Evolutionary conservation across 306 rosid genomes (phyloP).

Genomic region (Quercus robur): DNA sequence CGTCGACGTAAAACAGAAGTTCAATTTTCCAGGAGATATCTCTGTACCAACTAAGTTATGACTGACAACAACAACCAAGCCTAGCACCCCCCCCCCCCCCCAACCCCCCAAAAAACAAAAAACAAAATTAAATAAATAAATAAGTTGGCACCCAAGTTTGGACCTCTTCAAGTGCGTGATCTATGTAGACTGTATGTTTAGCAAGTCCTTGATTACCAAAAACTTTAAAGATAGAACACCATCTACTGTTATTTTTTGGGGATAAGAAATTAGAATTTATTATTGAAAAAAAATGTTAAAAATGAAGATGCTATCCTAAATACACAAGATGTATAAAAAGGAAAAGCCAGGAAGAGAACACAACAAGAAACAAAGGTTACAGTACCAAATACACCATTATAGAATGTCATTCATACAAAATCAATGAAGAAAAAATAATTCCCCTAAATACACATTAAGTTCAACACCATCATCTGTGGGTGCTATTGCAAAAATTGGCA

Average conservation of each 20-base stretch:
- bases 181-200: not conserved
- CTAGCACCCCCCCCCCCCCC: no score
- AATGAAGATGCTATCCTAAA: no score
- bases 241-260: not conserved
- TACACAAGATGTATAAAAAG: no score
- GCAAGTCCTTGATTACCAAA: not conserved
- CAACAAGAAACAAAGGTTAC: not conserved
- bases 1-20: not conserved
- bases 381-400: not conserved
- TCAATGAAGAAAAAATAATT: not conserved
- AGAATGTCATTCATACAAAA: not conserved
- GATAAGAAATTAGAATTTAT: no score
- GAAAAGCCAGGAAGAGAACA: no score
- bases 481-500: not conserved
- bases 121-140: not conserved
- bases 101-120: no score
- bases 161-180: not conserved
- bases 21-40: not conserved
- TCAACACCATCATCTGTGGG: not conserved
- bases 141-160: not conserved
- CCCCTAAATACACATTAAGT: not conserved
- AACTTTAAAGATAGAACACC: not conserved
- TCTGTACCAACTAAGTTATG: not conserved
- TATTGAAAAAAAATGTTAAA: no score
- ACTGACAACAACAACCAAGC: not conserved